Conservation (phyloP, 2,329 filamentous ascomycete species). For the Colletotrichum sansevieriae region DNA sequence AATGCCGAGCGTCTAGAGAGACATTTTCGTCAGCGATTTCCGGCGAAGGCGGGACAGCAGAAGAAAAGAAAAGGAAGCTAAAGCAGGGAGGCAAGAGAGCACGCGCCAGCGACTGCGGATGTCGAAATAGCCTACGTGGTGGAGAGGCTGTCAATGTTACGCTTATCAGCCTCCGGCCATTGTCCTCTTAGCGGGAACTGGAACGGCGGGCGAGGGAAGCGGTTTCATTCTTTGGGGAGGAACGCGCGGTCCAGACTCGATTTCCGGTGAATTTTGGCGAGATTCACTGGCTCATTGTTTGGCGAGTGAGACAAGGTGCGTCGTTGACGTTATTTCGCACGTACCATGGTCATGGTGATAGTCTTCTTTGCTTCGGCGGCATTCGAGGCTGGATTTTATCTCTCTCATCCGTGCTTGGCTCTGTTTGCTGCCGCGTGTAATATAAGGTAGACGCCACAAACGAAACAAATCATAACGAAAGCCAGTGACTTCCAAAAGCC, state of each 20-base stretch:
- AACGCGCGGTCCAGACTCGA: neutral
- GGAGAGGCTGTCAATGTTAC: constrained; percentile 26
- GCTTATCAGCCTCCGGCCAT: constrained; percentile 3
- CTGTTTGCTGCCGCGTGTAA: constrained; percentile 13
- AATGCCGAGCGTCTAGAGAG: constrained; percentile 8
- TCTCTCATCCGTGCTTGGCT: neutral
- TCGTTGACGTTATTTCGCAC: constrained; percentile 11
- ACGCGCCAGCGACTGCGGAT: constrained; percentile 18
- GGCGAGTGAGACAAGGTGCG: constrained; percentile 10
- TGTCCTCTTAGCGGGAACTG: neutral
- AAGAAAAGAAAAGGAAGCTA: neutral
- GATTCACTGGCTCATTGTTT: neutral
- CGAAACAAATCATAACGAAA: neutral
- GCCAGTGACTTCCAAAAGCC: constrained; percentile 3
- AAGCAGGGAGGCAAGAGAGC: neutral
- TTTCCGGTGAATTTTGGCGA: neutral
- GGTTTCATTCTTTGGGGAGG: neutral
- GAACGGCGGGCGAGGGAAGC: neutral
- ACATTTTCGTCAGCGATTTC: constrained; percentile 18
- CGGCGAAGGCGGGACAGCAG: constrained; percentile 14
- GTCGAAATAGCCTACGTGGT: constrained; percentile 27
- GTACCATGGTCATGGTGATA: neutral
- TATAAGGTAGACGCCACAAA: too few relatives aligned
- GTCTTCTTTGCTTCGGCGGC: neutral
- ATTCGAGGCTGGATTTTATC: constrained; percentile 1